These are phyloP conservation scores for Zhuliangozyma blackwelliae DNA, from an alignment of 1,139 yeast species.

Conservation along the genomic window DNA sequence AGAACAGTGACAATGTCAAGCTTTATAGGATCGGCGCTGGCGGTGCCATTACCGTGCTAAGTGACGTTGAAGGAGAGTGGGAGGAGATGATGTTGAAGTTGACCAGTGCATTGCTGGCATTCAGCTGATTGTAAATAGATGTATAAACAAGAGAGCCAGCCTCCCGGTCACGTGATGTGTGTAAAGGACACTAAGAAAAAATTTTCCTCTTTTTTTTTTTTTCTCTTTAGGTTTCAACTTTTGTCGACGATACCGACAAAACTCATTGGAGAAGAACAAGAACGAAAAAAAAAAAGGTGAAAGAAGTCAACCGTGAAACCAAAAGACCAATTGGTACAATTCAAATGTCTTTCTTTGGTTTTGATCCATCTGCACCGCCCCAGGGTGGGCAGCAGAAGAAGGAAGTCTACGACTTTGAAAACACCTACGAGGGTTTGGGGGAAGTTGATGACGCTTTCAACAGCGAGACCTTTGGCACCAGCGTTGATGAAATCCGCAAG, in stretches of 20 bases:
- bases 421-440: constrained; percentile 78
- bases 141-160: not conserved
- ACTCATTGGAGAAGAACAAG: too few relatives aligned
- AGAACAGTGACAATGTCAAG: constrained; percentile 21
- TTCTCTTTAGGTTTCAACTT: constrained; percentile 1
- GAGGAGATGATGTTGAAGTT: constrained; percentile 86
- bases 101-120: constrained; percentile 71
- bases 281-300: too few relatives aligned
- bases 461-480: constrained; percentile 79
- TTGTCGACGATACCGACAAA: not conserved
- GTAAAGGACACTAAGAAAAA: too few relatives aligned
- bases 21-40: constrained; percentile 95
- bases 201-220: constrained; percentile 2
- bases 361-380: constrained; percentile 46
- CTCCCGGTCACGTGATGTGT: not conserved
- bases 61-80: constrained; percentile 81
- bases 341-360: constrained; percentile 56
- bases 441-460: constrained; percentile 74
- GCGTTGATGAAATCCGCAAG: constrained; percentile 51
- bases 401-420: constrained; percentile 68
- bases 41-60: constrained; percentile 92
- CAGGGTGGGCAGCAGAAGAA: constrained; percentile 11
- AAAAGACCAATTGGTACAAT: too few relatives aligned
- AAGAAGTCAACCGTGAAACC: too few relatives aligned
- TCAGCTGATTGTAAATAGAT: constrained; percentile 17